Conservation (phyloP, 257 asterid species). For the Solanum corneliomulleri region DNA sequence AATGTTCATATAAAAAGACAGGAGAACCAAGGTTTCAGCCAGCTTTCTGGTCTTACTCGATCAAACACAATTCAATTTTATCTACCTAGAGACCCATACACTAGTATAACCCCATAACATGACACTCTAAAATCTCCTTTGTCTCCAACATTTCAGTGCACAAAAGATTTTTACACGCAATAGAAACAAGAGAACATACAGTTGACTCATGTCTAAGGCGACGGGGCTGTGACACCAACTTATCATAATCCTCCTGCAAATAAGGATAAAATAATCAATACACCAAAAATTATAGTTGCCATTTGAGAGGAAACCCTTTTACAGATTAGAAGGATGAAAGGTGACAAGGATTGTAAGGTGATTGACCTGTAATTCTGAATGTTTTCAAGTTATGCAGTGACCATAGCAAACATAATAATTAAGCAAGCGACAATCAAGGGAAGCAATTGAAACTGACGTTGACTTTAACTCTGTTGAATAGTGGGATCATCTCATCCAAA, state of each 20-base stretch:
- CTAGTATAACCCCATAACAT: neutral
- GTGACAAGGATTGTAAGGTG: neutral
- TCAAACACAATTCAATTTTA: neutral
- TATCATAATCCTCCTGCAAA: conserved; percentile 73
- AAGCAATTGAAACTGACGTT: neutral
- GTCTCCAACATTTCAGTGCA: neutral
- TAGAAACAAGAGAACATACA: conserved; percentile 38
- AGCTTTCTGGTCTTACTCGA: neutral
- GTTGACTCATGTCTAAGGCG: conserved; percentile 79
- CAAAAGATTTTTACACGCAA: neutral
- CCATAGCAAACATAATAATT: neutral
- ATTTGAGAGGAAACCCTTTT: neutral
- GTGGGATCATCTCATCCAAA: neutral
- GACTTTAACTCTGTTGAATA: neutral
- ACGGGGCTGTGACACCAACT: conserved; percentile 63
- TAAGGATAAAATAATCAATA: neutral
- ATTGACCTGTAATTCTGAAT: neutral
- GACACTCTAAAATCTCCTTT: neutral
- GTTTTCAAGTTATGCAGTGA: neutral
- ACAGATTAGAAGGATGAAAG: neutral
- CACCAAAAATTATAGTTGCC: neutral
- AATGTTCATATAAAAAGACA: neutral
- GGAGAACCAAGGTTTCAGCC: neutral
- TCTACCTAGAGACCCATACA: neutral
- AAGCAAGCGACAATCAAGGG: neutral